phyloP scores from a whole-genome alignment of 116 monocot species.

The Papilionanthe hybrid region DNA sequence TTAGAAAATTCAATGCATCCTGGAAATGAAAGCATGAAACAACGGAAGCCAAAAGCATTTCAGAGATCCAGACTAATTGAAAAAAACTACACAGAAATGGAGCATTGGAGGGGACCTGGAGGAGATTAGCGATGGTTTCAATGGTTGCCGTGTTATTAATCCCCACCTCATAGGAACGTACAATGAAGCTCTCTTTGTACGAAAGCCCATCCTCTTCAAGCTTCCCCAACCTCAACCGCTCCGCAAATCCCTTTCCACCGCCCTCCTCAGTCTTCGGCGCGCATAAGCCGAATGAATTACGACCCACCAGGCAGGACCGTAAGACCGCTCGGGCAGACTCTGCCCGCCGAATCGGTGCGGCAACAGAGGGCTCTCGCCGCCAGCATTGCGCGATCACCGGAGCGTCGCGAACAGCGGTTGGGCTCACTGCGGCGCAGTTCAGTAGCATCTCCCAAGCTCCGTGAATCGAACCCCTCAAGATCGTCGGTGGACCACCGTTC shows the following conservation, averaged over 20 bases:
- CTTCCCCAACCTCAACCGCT: conserved; percentile 76
- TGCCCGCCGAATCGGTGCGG: background rate
- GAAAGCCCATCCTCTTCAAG: conserved; percentile 77
- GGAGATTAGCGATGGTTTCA: conserved; percentile 93
- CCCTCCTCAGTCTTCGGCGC: background rate
- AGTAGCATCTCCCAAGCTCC: conserved; percentile 1
- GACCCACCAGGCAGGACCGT: conserved; percentile 11
- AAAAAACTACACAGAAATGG: background rate
- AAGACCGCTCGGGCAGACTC: background rate
- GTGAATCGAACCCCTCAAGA: background rate
- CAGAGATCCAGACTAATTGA: background rate
- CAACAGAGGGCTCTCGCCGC: background rate
- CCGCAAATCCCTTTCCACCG: conserved; percentile 29
- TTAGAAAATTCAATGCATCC: too few species aligned
- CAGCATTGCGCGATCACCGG: conserved; percentile 15
- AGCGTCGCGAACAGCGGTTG: background rate
- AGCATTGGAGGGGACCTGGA: conserved; percentile 42
- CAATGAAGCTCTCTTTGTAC: conserved; percentile 93
- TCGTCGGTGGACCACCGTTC: background rate
- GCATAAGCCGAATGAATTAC: background rate
- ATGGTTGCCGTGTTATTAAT: conserved; percentile 98
- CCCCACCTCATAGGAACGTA: conserved; percentile 90
- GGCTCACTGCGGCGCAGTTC: background rate
- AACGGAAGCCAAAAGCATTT: background rate
- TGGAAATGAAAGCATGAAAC: background rate